These are phyloP conservation scores for Aaosphaeria pasadenensis DNA, from an alignment of 2,329 filamentous ascomycete genomes.

Conservation along the genomic window DNA sequence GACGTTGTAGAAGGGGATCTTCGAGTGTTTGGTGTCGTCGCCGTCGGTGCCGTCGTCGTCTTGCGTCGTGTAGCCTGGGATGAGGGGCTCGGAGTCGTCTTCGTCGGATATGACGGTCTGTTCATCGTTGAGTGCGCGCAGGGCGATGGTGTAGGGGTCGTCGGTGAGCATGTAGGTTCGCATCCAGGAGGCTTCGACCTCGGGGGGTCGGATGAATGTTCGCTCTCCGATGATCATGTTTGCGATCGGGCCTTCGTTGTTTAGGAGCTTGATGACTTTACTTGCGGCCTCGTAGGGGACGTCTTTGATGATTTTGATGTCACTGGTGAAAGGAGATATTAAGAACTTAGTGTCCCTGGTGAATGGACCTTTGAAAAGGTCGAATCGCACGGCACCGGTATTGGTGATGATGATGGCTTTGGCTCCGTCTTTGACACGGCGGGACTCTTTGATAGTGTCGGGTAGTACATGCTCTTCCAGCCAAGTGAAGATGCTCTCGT, in stretches of 20 bases:
- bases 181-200: conserved; percentile 37
- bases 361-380: conserved; percentile 89
- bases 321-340: conserved; percentile 82
- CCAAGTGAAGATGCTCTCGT: conserved; percentile 78
- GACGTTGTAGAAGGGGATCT: conserved; percentile 70
- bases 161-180: conserved; percentile 15
- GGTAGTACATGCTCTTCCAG: conserved; percentile 74
- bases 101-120: conserved; percentile 5
- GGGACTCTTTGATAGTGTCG: conserved; percentile 53
- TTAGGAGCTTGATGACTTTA: conserved; percentile 61
- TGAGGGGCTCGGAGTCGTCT: conserved; percentile 41
- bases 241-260: conserved; percentile 53
- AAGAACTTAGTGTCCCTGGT: conserved; percentile 84
- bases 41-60: conserved; percentile 83
- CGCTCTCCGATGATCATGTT: conserved; percentile 10
- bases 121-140: conserved; percentile 4
- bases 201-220: conserved; percentile 42
- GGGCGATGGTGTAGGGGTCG: neutral
- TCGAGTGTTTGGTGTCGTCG: conserved; percentile 82
- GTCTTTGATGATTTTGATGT: conserved; percentile 72
- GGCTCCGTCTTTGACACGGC: conserved; percentile 46
- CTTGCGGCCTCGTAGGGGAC: conserved; percentile 76
- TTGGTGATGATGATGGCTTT: conserved; percentile 76
- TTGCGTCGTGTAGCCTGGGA: conserved; percentile 83
- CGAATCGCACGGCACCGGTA: conserved; percentile 89